Conservation (phyloP, 164 flowering plant genomes). For the Magnolia changhungtana region DNA sequence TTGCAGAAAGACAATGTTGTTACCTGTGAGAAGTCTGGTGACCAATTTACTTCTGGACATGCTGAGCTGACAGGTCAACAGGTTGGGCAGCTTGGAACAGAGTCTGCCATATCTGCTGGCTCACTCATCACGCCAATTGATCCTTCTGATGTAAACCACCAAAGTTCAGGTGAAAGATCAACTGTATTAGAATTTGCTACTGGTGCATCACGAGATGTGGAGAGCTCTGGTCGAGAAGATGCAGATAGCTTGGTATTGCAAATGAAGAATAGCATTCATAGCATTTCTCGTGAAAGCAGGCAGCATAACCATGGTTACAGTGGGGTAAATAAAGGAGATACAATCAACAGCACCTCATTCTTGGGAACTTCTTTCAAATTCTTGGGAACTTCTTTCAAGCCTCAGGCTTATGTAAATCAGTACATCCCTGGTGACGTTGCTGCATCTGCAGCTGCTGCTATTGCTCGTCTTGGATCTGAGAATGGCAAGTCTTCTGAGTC, state of each 20-base stretch:
- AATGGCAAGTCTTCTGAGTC: slow-evolving; percentile 42
- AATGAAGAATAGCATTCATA: slow-evolving; percentile 10
- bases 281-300: slow-evolving; percentile 13
- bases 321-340: slow-evolving; percentile 20
- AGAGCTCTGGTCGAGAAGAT: slow-evolving; percentile 16
- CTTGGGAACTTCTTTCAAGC: slow-evolving; percentile 56
- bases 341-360: slow-evolving; percentile 22
- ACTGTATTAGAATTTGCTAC: slow-evolving; percentile 22
- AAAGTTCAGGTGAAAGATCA: slow-evolving; percentile 29
- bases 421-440: slow-evolving; percentile 85
- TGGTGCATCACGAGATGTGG: slow-evolving; percentile 21
- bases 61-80: not conserved
- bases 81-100: slow-evolving; percentile 23
- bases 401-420: slow-evolving; percentile 59
- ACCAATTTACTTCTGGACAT: not conserved
- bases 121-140: slow-evolving; percentile 27
- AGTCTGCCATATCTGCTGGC: slow-evolving; percentile 26
- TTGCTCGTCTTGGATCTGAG: slow-evolving; percentile 67
- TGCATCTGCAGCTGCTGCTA: slow-evolving; percentile 84
- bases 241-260: slow-evolving; percentile 18
- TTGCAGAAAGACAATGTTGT: slow-evolving; percentile 9
- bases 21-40: not conserved
- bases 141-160: slow-evolving; percentile 30
- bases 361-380: slow-evolving; percentile 38
- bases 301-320: slow-evolving; percentile 17